Conservation (phyloP, 2,329 filamentous ascomycete species). For the Xylariaceae sp. region DNA sequence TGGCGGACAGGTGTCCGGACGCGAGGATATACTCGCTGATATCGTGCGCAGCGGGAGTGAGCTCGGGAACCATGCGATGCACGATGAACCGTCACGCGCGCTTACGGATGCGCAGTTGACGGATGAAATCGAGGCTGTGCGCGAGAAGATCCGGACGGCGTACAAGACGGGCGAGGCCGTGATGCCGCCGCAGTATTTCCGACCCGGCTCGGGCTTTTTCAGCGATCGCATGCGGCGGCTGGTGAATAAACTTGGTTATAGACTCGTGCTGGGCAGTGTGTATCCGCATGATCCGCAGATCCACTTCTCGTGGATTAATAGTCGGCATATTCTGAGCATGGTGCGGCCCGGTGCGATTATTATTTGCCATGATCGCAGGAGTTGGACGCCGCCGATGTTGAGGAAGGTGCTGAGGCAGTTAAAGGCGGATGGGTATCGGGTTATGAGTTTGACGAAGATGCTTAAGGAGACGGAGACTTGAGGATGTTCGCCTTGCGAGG, state of each 20-base stretch:
- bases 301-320: slow-evolving; percentile 61
- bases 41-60: slow-evolving; percentile 61
- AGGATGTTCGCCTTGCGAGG: neutral
- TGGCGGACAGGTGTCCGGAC: slow-evolving; percentile 63
- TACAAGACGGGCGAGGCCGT: slow-evolving; percentile 33
- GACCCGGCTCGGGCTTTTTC: slow-evolving; percentile 82
- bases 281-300: slow-evolving; percentile 94
- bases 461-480: slow-evolving; percentile 38
- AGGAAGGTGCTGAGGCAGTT: slow-evolving; percentile 66
- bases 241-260: slow-evolving; percentile 58
- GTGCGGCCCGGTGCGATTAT: slow-evolving; percentile 70
- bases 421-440: slow-evolving; percentile 60
- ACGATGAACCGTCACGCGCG: slow-evolving; percentile 68
- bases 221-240: slow-evolving; percentile 61
- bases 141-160: slow-evolving; percentile 33
- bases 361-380: slow-evolving; percentile 77
- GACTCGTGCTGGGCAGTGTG: slow-evolving; percentile 73
- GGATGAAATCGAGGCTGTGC: slow-evolving; percentile 60
- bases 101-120: slow-evolving; percentile 56
- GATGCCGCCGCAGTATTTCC: slow-evolving; percentile 60
- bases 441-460: slow-evolving; percentile 67
- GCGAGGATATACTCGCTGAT: slow-evolving; percentile 49
- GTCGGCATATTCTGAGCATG: slow-evolving; percentile 75
- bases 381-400: slow-evolving; percentile 82
- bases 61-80: slow-evolving; percentile 84